phyloP scores from a whole-genome alignment of 2,329 filamentous ascomycete species.

The Neofusicoccum laricinum region DNA sequence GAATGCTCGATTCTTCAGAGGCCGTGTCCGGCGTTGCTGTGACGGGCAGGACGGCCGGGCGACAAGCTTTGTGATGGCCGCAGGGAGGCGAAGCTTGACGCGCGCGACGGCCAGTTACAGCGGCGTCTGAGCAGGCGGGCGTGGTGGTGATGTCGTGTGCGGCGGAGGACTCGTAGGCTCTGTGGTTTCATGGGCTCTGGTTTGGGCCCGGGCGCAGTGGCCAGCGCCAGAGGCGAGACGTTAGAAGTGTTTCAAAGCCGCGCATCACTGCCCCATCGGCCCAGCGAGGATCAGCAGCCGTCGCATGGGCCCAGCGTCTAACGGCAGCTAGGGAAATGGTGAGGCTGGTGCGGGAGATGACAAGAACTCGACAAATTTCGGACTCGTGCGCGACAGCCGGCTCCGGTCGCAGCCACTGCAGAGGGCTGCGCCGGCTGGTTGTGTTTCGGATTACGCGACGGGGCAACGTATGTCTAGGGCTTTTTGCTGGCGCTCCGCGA shows the following conservation, averaged over 20 bases:
- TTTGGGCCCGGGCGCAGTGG: not conserved
- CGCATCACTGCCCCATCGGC: not conserved
- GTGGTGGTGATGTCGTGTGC: not conserved
- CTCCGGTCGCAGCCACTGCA: not conserved
- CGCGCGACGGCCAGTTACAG: not conserved
- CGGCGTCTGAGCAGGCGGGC: not conserved
- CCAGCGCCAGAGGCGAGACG: not conserved
- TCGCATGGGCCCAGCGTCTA: constrained; percentile 12
- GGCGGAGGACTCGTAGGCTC: not conserved
- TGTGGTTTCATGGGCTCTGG: not conserved
- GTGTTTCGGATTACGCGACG: not conserved
- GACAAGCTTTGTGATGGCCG: constrained; percentile 12
- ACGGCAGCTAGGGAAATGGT: constrained; percentile 15
- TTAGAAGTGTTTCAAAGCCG: constrained; percentile 5
- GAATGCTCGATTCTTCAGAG: constrained; percentile 6
- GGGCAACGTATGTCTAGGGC: not conserved
- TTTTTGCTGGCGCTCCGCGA: not conserved
- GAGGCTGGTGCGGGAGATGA: constrained; percentile 13
- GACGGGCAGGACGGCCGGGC: not conserved
- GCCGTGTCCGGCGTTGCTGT: not conserved
- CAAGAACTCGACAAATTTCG: constrained; percentile 1
- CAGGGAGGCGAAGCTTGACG: constrained; percentile 9
- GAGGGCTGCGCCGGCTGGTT: not conserved
- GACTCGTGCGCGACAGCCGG: not conserved
- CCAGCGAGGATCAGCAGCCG: constrained; percentile 10